Base-by-base conservation (phyloP, 2,329 filamentous ascomycete species). In the Fusarium fracticaudum region DNA sequence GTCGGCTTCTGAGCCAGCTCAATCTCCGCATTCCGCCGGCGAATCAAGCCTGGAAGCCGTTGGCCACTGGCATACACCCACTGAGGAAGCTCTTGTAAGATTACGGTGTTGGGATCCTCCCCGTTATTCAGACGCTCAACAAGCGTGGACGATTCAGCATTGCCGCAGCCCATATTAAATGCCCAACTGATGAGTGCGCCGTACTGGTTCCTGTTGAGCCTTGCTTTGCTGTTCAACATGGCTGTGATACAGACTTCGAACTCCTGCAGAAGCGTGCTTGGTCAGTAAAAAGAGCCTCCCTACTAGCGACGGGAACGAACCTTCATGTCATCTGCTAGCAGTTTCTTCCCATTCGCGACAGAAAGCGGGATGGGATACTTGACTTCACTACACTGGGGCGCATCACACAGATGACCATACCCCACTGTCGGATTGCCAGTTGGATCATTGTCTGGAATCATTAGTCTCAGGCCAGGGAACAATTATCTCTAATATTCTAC, bases 161-260 rank as follows among this genome's bases (percentile, higher is more conserved):
- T 82, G 8, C 83, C 85, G 66, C 83, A 85, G 33, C 87, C 87
- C 48, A 86, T 81, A 75, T 88, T 89, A 83, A 85, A 88, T 22
- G 85, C 80, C 85, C 86, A 88, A 50, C 83, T 86, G 43, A 87
- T 84, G 6, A 88, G 83, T 2, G 87, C 87, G 47, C 85, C 87
- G 74, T 86, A 89, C 75, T 88, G 85, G 80, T 89, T 88, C 38
- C 80, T 83, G 73, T 88, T 80, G 51, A 80, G 76, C 5, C 5
- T 57, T 7, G 33, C 67, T n/a, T 47, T 69, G 12, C n/a, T 64
- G 14, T 55, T 64, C 8, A 69, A 11, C 45, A 69, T 64, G 18
- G 65, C 48, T 9, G 53, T 64, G 41, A 64, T 55, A 10, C 67
- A 64, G n/a, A 31, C 26, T 31, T 69, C 67, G 22, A 70, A 70